A percentile compares a stretch with the other conserved stretches of the same genome.
Evolutionary conservation across 169 alveolate species (phyloP).

Genomic region (Hepatocystis sp.): DNA sequence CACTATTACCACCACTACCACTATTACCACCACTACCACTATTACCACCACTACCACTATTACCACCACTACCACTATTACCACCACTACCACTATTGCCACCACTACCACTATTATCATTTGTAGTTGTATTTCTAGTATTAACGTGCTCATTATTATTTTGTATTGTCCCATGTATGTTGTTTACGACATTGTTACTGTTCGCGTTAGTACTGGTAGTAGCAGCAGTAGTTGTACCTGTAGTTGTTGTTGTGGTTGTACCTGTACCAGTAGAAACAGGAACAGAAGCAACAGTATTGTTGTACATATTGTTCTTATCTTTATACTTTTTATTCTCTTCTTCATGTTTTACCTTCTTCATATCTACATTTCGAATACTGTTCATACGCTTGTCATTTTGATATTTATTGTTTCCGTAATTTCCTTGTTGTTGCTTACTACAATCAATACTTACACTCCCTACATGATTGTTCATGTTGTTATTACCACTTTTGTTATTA

Average conservation of each 20-base stretch:
- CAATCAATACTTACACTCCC: not conserved
- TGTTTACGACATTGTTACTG: not conserved
- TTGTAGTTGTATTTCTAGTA: not conserved
- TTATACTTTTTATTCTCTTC: constrained; percentile 21
- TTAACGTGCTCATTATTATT: not conserved
- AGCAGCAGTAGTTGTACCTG: constrained; percentile 2
- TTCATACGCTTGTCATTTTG: constrained; percentile 22
- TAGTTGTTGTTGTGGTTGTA: not conserved
- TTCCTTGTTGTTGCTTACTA: constrained; percentile 13
- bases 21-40: not conserved
- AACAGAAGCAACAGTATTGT: not conserved
- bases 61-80: not conserved
- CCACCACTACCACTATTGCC: not conserved
- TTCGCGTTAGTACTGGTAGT: not conserved
- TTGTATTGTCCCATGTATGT: not conserved
- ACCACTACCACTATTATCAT: not conserved
- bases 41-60: not conserved
- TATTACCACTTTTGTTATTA: not conserved
- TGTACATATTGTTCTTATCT: constrained; percentile 2
- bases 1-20: not conserved
- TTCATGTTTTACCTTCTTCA: constrained; percentile 9
- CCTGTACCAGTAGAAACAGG: not conserved
- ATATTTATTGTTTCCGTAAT: constrained; percentile 7
- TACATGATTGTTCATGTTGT: not conserved
- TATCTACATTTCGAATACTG: constrained; percentile 6